A percentile compares a stretch with the other conserved stretches of the same genome.
Conservation (phyloP, 805 yeast species). For the Trichomonascus vanleenenianus region DNA sequence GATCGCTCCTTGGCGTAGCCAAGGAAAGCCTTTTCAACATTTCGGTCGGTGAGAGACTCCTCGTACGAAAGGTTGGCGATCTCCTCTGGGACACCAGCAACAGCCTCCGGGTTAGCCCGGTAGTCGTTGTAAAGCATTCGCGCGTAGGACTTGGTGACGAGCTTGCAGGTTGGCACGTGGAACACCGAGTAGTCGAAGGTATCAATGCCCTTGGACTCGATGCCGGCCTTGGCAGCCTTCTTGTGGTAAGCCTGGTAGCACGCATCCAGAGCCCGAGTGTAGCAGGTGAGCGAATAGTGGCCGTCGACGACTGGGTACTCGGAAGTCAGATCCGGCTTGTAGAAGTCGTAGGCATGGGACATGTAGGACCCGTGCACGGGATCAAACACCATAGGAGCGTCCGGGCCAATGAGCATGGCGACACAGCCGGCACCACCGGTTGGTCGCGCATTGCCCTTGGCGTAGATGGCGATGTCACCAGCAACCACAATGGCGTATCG, state of each 20-base stretch:
- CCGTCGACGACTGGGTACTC: slow-evolving; percentile 98
- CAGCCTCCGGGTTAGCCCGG: slow-evolving; percentile 56
- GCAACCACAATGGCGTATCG: slow-evolving; percentile 94
- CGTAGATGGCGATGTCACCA: slow-evolving; percentile 97
- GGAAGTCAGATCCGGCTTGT: slow-evolving; percentile 92
- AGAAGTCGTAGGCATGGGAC: slow-evolving; percentile 97
- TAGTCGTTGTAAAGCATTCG: slow-evolving; percentile 87
- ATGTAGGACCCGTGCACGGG: slow-evolving; percentile 82
- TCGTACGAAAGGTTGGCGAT: slow-evolving; percentile 62
- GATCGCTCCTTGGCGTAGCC: slow-evolving; percentile 62
- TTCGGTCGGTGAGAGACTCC: slow-evolving; percentile 68
- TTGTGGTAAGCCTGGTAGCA: slow-evolving; percentile 77
- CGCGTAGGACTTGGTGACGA: slow-evolving; percentile 87
- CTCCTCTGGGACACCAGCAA: slow-evolving; percentile 46
- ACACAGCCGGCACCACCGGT: slow-evolving; percentile 99
- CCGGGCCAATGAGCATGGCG: slow-evolving; percentile 92
- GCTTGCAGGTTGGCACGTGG: slow-evolving; percentile 98
- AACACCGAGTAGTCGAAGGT: slow-evolving; percentile 88
- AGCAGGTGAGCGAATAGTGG: slow-evolving; percentile 88
- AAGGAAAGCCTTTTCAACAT: slow-evolving; percentile 78
- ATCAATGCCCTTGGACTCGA: slow-evolving; percentile 42
- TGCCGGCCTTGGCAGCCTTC: slow-evolving; percentile 54
- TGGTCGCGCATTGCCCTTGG: slow-evolving; percentile 97
- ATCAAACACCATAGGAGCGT: slow-evolving; percentile 93
- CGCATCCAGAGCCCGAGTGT: slow-evolving; percentile 85